Evolutionary conservation across 2,329 filamentous ascomycete species (phyloP), one percentile per base, ranked within the genome.

Genomic region (Annulohypoxylon truncatum): DNA sequence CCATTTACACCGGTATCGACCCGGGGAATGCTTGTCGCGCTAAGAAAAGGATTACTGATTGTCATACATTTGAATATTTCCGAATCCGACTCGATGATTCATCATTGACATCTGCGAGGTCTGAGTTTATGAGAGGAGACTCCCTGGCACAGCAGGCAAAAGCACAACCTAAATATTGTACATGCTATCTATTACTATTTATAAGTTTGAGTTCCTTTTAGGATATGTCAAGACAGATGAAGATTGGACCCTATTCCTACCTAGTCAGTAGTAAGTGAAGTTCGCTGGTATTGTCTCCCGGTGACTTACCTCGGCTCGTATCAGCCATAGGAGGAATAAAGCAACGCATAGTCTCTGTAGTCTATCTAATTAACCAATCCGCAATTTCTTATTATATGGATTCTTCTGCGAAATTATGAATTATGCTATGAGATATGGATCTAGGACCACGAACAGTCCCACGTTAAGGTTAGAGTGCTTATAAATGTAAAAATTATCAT

Each of bases 31-130:
- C 40, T 31, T 13, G 18, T 18, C 10, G 29, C 46, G 46, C 56
- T 35, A 66, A 56, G n/a, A 31, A 52, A 15, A 24, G 46, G 31
- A 10, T 15, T 44, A 22, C 38, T 24, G 46, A 29, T 31, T 51
- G 13, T 22, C 18, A 29, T 46, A 54, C 40, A 18, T 44, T 44
- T 35, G 3, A 28, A 38, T 22, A 18, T 7, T 47, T 28, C 50
- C 48, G 15, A 48, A 55, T 31, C 29, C 24, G 33, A 64, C 38
- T 38, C 56, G 28, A 69, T 69, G 67, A 67, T 69, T 67, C 65
- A 70, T 68, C 61, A 62, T 44, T 58, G 24, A 8, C 20, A 38
- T 48, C 12, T 12, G 15, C 20, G 9, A 22, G 31, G 26, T 47
- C 18, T 3, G 22, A 44, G 42, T 24, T 46, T 50, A 40, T 33